Base-by-base conservation (phyloP, 768 basidiomycete genomes). In the Tubosaeta sp. region DNA sequence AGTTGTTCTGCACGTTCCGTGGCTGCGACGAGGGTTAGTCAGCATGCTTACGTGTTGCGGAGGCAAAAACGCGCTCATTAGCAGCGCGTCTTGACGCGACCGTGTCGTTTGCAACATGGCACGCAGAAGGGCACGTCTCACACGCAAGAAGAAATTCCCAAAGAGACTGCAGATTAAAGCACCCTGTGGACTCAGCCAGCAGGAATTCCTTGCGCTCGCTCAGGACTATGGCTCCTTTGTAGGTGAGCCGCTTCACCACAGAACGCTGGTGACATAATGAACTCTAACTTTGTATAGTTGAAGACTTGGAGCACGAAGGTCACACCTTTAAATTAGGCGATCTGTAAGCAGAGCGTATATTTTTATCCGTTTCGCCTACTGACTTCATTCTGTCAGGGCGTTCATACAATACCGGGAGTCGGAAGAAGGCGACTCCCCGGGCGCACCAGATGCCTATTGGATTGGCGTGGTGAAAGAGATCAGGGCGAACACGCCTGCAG, bases 381-480 rank as follows among this genome's bases (percentile, higher is more conserved):
- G 21, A 49, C 2, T 27, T 27, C 27, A 32, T 5, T 8, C 8
- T 45, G 21, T 12, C 14, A 52, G 80, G 2, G 77, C 69, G 1
- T 67, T 72, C 9, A 63, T 83, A 10, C 25, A 19, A 14, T 29
- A 57, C 25, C 24, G 39, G 14, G 54, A 54, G 2, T 25, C 39
- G 0, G 51, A 44, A 21, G 53, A 48, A 3, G 22, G 46, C 4
- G 22, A 18, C 3, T 45, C 14, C 0, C 40, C 38, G 0, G 53
- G 71, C 1, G 70, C 71, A 0, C 30, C 66, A 3, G 59, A 68
- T n/a, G 68, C 76, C 11, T 77, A 76, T 30, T 83, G 82, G 82
- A 71, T 83, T 1, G 82, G 62, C 0, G 69, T 64, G 45, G 77
- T 83, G 1, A 68, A 59, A 14, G 76, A 76, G 8, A 80, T 83